Base-by-base conservation (phyloP, 2,329 filamentous ascomycete genomes). In the Zelopaecilomyces penicillatus region DNA sequence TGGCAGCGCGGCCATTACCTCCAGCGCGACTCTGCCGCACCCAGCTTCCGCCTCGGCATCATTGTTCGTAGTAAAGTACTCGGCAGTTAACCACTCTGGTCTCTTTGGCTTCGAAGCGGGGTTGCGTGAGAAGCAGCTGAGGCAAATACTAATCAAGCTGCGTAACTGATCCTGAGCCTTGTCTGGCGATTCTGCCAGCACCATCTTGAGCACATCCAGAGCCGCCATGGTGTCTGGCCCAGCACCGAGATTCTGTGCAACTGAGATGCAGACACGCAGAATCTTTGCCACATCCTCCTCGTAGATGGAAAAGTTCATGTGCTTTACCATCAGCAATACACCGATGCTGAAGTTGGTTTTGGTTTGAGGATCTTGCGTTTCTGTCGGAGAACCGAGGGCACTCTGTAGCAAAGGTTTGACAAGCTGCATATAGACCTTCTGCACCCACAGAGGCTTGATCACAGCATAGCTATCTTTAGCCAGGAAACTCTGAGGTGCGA, bases 301-400 rank as follows among this genome's bases (percentile, higher is more conserved):
- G 55, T 76, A 80, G 12, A 77, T 67, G 2, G 65, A 56, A 42
- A 71, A 76, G 12, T 60, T 61, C 46, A 78, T 67, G 54, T 76
- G 68, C 48, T 66, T 70, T 6, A 77, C 60, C 39, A 75, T 64
- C 0, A 70, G 61, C 5, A 81, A 63, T 5, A 72, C 65, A 3
- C 67, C 69, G 29, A 76, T 64, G 30, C 72, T 66, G 42, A 69
- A 70, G 47, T 70, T 71, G 1, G 57, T 61, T 47, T 57, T 64
- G 42, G 51, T 48, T 6, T 52, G 52, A 10, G 55, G 60, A 32
- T 58, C 59, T 12, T 55, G 52, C 4, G 56, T 46, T 6, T 57
- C 50, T 26, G 62, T 51, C n/a, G 64, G 52, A 12, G 53, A 49
- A 30, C 56, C 48, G 11, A 54, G 64, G 6, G 74, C 74, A 3